A percentile compares a stretch with the other conserved stretches of the same genome.
phyloP scores from a whole-genome alignment of 495 filamentous ascomycete genomes.

The Penicillium subrubescens region DNA sequence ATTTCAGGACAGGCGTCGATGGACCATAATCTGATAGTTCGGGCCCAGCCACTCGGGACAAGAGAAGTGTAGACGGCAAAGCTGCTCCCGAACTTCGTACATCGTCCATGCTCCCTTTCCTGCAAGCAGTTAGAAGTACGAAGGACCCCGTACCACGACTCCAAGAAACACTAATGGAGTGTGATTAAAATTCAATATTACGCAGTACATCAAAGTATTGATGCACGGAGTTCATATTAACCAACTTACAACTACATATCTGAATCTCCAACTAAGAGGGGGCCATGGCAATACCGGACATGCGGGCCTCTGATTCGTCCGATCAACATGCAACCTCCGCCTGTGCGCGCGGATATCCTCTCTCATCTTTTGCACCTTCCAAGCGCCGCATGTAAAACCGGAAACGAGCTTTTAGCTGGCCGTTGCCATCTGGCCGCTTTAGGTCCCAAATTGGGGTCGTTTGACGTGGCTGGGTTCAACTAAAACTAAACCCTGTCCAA shows the following conservation, averaged over 20 bases:
- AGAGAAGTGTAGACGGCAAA: not conserved
- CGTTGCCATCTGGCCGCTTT: not conserved
- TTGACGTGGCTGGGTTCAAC: constrained; percentile 12
- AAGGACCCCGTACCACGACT: not conserved
- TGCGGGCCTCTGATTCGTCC: constrained; percentile 23
- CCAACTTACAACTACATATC: not conserved
- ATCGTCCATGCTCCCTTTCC: not conserved
- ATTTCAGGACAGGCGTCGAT: constrained; percentile 22
- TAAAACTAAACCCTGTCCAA: constrained; percentile 7
- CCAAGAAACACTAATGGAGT: not conserved
- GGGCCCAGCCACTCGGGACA: constrained; percentile 16
- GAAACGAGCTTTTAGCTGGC: constrained; percentile 8
- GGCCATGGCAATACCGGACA: constrained; percentile 7
- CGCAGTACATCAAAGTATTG: not conserved
- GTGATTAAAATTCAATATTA: not conserved
- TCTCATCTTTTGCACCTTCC: constrained; percentile 8
- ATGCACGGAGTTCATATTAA: not conserved
- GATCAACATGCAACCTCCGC: constrained; percentile 17
- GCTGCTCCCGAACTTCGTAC: not conserved
- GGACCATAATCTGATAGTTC: constrained; percentile 29
- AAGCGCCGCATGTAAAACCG: constrained; percentile 23
- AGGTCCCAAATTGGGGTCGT: constrained; percentile 1
- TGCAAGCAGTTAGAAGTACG: not conserved
- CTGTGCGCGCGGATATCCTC: constrained; percentile 8
- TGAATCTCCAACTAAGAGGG: not conserved